Conservation (phyloP, 805 yeast genomes). For the Lipomyces sp. region DNA sequence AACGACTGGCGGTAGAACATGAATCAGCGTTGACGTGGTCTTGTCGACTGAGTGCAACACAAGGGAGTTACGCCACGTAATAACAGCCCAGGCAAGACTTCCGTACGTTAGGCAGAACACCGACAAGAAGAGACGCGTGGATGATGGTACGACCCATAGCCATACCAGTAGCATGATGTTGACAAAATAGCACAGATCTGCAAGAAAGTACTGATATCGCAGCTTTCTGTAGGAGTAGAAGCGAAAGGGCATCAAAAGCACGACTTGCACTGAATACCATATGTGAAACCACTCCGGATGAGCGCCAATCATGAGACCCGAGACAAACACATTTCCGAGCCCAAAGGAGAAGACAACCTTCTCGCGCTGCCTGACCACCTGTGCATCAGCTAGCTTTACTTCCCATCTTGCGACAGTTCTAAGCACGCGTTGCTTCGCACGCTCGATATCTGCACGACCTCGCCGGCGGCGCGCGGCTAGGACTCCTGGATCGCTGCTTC, state of each 20-base stretch:
- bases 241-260: slow-evolving; percentile 75
- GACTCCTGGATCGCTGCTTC: slow-evolving; percentile 32
- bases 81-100: slow-evolving; percentile 86
- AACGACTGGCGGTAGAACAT: slow-evolving; percentile 83
- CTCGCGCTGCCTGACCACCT: slow-evolving; percentile 50
- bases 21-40: slow-evolving; percentile 87
- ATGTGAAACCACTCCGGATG: slow-evolving; percentile 75
- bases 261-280: slow-evolving; percentile 61
- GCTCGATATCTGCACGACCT: slow-evolving; percentile 37
- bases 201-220: slow-evolving; percentile 80
- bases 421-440: slow-evolving; percentile 31
- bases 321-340: slow-evolving; percentile 59
- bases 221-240: slow-evolving; percentile 75
- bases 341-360: slow-evolving; percentile 78
- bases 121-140: slow-evolving; percentile 68
- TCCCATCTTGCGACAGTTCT: slow-evolving; percentile 37
- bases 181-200: slow-evolving; percentile 90
- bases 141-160: slow-evolving; percentile 79
- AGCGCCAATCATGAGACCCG: slow-evolving; percentile 75
- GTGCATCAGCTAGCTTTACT: slow-evolving; percentile 29
- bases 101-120: slow-evolving; percentile 88
- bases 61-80: slow-evolving; percentile 91
- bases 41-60: slow-evolving; percentile 90
- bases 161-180: slow-evolving; percentile 65
- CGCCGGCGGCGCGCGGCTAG: slow-evolving; percentile 32